Conservation (phyloP, 225 moss, liverwort and hornwort genomes). For the Bryoerythrophyllum caledonicum region DNA sequence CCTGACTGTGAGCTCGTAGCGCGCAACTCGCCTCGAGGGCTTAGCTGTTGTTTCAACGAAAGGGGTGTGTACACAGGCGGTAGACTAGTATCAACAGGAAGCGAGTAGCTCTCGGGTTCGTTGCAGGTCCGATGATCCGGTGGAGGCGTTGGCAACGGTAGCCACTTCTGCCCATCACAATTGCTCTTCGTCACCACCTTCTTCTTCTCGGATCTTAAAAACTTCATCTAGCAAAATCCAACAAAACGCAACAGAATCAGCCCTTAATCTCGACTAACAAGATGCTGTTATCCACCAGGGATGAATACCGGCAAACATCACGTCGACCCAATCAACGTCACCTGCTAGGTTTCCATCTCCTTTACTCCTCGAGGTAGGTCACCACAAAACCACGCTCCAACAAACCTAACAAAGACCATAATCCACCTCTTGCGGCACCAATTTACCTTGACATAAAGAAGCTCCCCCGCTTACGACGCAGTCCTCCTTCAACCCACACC, state of each 20-base stretch:
- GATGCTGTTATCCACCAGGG: too few relatives aligned
- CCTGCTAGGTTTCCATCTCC: neutral
- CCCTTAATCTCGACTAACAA: neutral
- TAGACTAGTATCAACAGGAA: conserved; percentile 28
- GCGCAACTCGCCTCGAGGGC: conserved; percentile 18
- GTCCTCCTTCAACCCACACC: neutral
- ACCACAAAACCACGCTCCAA: neutral
- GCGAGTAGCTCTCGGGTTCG: conserved; percentile 32
- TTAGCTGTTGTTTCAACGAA: conserved; percentile 17
- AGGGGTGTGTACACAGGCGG: conserved; percentile 16
- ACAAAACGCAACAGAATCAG: conserved; percentile 3
- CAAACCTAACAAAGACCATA: neutral
- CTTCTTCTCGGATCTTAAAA: conserved; percentile 34
- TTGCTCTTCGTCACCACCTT: conserved; percentile 24
- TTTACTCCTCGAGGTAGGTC: neutral
- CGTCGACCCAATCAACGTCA: neutral
- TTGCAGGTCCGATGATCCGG: conserved; percentile 20
- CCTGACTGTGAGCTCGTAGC: conserved; percentile 14
- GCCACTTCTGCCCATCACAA: conserved; percentile 19
- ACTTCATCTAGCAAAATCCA: conserved; percentile 38
- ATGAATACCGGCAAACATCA: too few relatives aligned
- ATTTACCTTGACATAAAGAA: conserved; percentile 22
- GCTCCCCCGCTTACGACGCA: neutral
- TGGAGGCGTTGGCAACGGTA: conserved; percentile 37
- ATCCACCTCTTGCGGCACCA: neutral